Evolutionary conservation across 2,329 filamentous ascomycete genomes (phyloP).

Genomic region (Fusarium drepaniforme): DNA sequence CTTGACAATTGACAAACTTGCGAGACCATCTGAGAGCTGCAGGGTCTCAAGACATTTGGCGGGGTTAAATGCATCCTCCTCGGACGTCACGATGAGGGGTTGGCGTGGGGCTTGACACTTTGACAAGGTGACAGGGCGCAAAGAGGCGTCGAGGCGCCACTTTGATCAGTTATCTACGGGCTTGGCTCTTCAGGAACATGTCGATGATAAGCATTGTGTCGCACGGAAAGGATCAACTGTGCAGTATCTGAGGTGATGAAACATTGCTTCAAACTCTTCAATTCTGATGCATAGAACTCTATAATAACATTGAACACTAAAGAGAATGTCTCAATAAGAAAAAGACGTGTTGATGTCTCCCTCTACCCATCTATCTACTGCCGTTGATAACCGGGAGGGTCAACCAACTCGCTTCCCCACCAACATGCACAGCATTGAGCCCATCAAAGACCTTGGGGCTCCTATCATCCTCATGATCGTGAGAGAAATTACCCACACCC

Average conservation of each 20-base stretch:
- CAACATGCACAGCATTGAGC: neutral
- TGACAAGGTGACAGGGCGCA: neutral
- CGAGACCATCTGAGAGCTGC: neutral
- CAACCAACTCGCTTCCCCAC: neutral
- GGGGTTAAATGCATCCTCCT: neutral
- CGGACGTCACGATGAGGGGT: neutral
- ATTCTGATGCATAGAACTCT: neutral
- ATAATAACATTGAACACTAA: neutral
- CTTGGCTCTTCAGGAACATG: neutral
- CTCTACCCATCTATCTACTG: neutral
- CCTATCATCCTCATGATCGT: neutral
- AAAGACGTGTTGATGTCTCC: too few species aligned
- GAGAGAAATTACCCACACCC: neutral
- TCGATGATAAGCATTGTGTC: neutral
- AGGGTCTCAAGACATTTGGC: neutral
- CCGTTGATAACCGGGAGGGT: constrained; percentile 6
- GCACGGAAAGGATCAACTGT: neutral
- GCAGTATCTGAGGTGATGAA: neutral
- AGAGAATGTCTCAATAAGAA: neutral
- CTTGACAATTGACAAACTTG: neutral
- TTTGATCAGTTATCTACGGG: neutral
- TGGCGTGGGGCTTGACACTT: neutral
- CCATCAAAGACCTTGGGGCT: neutral
- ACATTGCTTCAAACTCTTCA: neutral
- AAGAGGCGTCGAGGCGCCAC: neutral